Evolutionary conservation across 1,139 yeast genomes (phyloP).

Genomic region (Saccharomycopsis hybrid): DNA sequence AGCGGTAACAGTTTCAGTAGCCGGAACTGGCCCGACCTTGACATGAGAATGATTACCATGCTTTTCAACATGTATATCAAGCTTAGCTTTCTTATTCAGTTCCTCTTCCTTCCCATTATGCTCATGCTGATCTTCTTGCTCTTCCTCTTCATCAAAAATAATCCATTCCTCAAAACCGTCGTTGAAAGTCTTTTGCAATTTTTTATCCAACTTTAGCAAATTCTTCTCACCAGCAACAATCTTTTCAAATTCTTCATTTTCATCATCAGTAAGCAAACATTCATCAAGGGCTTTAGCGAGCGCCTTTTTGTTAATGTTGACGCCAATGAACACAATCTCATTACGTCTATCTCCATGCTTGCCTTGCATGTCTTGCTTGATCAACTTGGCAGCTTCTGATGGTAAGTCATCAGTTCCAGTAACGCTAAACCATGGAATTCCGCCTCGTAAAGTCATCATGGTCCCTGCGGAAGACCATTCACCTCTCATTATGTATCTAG

Average conservation of each 20-base stretch:
- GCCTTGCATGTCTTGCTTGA: background rate
- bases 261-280: conserved; percentile 34
- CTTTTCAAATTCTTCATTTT: conserved; percentile 26
- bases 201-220: conserved; percentile 30
- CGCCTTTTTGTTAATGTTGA: conserved; percentile 29
- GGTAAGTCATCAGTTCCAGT: conserved; percentile 25
- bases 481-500: conserved; percentile 37
- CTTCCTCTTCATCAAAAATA: conserved; percentile 21
- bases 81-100: background rate
- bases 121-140: conserved; percentile 28
- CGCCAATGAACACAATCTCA: conserved; percentile 11
- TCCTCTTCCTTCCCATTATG: conserved; percentile 15
- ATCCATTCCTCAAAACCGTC: conserved; percentile 35
- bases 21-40: background rate
- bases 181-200: conserved; percentile 30
- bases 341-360: conserved; percentile 1
- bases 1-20: too few species aligned
- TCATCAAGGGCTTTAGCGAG: conserved; percentile 30
- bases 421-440: conserved; percentile 41
- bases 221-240: conserved; percentile 28
- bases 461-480: conserved; percentile 41
- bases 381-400: background rate
- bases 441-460: conserved; percentile 38
- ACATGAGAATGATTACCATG: background rate
- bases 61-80: background rate